Evolutionary conservation across 129 eudicot genomes (phyloP).

Genomic region (Kitagawia praeruptora): DNA sequence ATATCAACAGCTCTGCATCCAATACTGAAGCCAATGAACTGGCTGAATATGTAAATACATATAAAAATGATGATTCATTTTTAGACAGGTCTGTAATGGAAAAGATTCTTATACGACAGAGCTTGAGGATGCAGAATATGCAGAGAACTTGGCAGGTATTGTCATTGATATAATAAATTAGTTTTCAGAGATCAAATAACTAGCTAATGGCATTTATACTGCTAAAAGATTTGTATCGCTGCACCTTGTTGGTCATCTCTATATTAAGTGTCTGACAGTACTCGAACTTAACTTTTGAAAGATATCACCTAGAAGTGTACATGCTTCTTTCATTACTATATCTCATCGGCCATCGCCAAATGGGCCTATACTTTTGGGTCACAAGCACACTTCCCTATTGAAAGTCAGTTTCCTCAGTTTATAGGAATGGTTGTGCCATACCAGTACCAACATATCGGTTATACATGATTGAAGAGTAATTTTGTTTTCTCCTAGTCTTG

Average conservation of each 20-base stretch:
- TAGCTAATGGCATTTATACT: neutral
- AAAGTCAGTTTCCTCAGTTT: neutral
- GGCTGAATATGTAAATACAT: slow-evolving; percentile 34
- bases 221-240: neutral
- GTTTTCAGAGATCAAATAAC: neutral
- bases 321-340: neutral
- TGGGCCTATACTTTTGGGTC: neutral
- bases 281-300: neutral
- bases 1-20: slow-evolving; percentile 16
- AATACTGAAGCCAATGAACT: slow-evolving; percentile 19
- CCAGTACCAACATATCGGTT: neutral
- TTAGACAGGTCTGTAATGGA: slow-evolving; percentile 92
- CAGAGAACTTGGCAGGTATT: slow-evolving; percentile 96
- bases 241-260: neutral
- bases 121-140: slow-evolving; percentile 92
- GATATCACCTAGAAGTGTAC: neutral
- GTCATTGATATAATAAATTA: neutral
- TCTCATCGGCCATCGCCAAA: neutral
- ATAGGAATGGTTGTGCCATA: neutral
- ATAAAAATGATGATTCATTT: slow-evolving; percentile 45
- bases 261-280: neutral
- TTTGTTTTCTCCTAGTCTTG: neutral
- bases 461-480: neutral
- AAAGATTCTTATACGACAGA: slow-evolving; percentile 81
- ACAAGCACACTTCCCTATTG: neutral